A percentile compares a stretch with the other conserved stretches of the same genome.
Evolutionary conservation across 2,329 filamentous ascomycete species (phyloP).

Genomic region (Aureobasidium sp.): DNA sequence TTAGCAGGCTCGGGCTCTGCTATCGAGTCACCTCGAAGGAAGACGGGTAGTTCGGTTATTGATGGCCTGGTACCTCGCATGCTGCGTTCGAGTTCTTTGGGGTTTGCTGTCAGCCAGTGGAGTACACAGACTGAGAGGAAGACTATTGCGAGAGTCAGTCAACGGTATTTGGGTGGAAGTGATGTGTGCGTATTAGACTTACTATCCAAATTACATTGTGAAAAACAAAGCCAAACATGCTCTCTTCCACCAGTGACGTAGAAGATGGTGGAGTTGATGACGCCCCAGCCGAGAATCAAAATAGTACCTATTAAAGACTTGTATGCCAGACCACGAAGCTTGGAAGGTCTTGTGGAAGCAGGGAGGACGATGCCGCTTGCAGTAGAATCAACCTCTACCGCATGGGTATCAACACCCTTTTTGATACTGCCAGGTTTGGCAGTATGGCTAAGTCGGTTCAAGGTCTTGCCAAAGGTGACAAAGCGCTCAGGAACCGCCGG

Average conservation of each 20-base stretch:
- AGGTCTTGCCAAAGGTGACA: neutral
- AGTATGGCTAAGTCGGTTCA: neutral
- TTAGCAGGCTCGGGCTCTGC: neutral
- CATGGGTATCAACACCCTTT: neutral
- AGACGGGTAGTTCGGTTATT: conserved; percentile 2
- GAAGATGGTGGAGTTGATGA: conserved; percentile 29
- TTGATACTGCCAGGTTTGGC: neutral
- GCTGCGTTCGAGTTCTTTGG: neutral
- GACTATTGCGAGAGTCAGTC: neutral
- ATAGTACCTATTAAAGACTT: conserved; percentile 31
- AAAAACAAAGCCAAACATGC: conserved; percentile 33
- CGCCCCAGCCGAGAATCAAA: conserved; percentile 31
- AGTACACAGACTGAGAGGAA: conserved; percentile 9
- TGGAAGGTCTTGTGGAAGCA: neutral
- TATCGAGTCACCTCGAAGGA: neutral
- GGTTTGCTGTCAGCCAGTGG: conserved; percentile 8
- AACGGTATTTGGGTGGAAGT: neutral
- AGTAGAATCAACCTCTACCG: neutral
- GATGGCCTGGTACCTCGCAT: neutral
- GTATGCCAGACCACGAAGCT: conserved; percentile 30
- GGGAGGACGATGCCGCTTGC: neutral
- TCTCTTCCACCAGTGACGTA: conserved; percentile 26
- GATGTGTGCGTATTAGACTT: conserved; percentile 7
- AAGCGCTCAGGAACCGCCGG: neutral
- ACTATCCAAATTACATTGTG: conserved; percentile 34